These are phyloP conservation scores for Phaeosphaeriaceae sp. DNA, from an alignment of 2,329 filamentous ascomycete species.

Conservation along the genomic window DNA sequence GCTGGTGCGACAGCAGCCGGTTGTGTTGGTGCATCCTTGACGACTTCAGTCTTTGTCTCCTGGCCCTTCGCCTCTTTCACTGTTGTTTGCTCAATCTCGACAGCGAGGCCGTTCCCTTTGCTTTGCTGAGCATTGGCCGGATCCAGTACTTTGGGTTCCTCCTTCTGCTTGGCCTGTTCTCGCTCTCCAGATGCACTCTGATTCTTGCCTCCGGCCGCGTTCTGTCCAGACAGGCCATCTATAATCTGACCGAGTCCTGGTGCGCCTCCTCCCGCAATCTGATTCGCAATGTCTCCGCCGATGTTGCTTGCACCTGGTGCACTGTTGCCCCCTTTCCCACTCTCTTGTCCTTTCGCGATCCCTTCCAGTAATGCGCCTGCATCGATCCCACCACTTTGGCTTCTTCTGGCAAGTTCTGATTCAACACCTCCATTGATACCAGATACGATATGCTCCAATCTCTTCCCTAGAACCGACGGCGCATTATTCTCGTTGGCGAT, in stretches of 20 bases:
- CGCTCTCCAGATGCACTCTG: slow-evolving; percentile 12
- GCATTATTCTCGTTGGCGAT: slow-evolving; percentile 29
- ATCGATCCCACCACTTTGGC: slow-evolving; percentile 25
- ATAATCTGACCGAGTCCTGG: slow-evolving; percentile 17
- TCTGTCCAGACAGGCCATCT: slow-evolving; percentile 16
- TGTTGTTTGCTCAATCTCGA: slow-evolving; percentile 14
- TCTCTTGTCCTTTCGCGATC: slow-evolving; percentile 17
- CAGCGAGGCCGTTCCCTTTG: slow-evolving; percentile 8
- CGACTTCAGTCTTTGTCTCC: slow-evolving; percentile 9
- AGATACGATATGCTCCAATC: slow-evolving; percentile 33
- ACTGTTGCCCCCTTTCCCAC: slow-evolving; percentile 7
- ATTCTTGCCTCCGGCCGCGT: slow-evolving; percentile 14
- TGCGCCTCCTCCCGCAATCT: slow-evolving; percentile 23
- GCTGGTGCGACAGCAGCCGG: slow-evolving; percentile 10
- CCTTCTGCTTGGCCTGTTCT: slow-evolving; percentile 7
- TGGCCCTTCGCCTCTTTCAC: slow-evolving; percentile 14
- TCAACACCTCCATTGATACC: slow-evolving; percentile 21
- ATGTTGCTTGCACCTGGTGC: slow-evolving; percentile 25
- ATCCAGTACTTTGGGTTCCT: slow-evolving; percentile 1
- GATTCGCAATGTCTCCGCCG: too few relatives aligned
- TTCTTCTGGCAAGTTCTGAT: not conserved
- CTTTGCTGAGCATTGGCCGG: slow-evolving; percentile 5
- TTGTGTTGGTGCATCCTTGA: slow-evolving; percentile 8
- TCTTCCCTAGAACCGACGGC: slow-evolving; percentile 29
- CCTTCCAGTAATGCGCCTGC: slow-evolving; percentile 25